A percentile compares a stretch with the other conserved stretches of the same genome.
Evolutionary conservation across 495 filamentous ascomycete genomes (phyloP).

Genomic region (Hypoxylon cercidicola): DNA sequence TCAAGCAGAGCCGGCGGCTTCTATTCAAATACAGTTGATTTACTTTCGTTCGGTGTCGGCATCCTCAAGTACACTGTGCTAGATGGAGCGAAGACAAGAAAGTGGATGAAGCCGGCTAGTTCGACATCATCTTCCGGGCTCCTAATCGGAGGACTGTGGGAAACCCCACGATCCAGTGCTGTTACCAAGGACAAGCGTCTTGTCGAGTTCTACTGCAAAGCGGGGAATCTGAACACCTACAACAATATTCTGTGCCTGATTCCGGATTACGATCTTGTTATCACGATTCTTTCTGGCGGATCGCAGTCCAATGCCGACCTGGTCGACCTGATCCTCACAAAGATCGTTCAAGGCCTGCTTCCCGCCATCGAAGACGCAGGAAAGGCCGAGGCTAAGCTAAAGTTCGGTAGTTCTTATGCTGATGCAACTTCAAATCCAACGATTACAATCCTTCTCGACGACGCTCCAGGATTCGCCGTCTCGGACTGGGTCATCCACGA

Average conservation of each 20-base stretch:
- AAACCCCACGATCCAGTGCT: constrained; percentile 55
- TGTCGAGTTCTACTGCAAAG: constrained; percentile 66
- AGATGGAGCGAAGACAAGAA: constrained; percentile 54
- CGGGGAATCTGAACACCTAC: constrained; percentile 61
- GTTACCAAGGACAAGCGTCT: constrained; percentile 52
- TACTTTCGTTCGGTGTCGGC: constrained; percentile 58
- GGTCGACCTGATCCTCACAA: constrained; percentile 44
- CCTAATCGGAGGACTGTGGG: constrained; percentile 66
- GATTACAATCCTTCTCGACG: constrained; percentile 55
- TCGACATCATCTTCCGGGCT: constrained; percentile 57
- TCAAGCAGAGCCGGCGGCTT: constrained; percentile 55
- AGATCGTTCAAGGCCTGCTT: constrained; percentile 50
- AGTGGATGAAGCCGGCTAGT: constrained; percentile 65
- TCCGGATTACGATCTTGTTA: constrained; percentile 64
- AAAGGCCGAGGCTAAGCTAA: constrained; percentile 50
- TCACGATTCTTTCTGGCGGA: constrained; percentile 58
- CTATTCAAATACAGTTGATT: constrained; percentile 65
- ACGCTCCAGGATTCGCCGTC: constrained; percentile 55
- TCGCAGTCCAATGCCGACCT: constrained; percentile 32
- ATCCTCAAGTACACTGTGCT: constrained; percentile 61
- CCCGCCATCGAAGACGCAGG: constrained; percentile 59
- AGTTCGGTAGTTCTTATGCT: constrained; percentile 55
- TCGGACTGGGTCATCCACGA: constrained; percentile 53
- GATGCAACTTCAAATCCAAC: constrained; percentile 52
- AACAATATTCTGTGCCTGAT: constrained; percentile 57